A percentile compares a stretch with the other conserved stretches of the same genome.
Evolutionary conservation across 805 yeast species (phyloP).

Genomic region (Ogataea zsoltii): DNA sequence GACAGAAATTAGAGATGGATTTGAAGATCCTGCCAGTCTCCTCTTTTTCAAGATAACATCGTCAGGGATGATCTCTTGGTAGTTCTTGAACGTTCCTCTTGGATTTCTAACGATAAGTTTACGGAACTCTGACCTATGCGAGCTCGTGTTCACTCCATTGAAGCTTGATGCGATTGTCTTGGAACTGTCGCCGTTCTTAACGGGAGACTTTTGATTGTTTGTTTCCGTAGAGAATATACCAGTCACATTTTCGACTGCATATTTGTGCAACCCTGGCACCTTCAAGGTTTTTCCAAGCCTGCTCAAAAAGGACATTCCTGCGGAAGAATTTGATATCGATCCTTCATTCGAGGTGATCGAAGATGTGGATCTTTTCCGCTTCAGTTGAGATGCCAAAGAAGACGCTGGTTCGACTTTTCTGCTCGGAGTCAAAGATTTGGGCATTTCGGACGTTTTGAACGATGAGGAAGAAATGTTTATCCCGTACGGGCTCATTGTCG

Average conservation of each 20-base stretch:
- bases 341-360: slow-evolving; percentile 15
- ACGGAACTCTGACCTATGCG: slow-evolving; percentile 27
- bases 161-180: slow-evolving; percentile 1
- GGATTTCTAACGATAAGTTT: slow-evolving; percentile 28
- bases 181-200: background rate
- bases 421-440: slow-evolving; percentile 29
- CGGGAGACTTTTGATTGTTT: background rate
- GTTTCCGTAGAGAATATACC: slow-evolving; percentile 33
- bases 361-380: slow-evolving; percentile 27
- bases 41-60: slow-evolving; percentile 22
- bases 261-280: slow-evolving; percentile 17
- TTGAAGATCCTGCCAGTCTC: background rate
- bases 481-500: slow-evolving; percentile 28
- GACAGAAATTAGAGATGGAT: slow-evolving; percentile 9
- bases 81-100: slow-evolving; percentile 27
- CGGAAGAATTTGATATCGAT: background rate
- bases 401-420: slow-evolving; percentile 6
- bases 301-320: slow-evolving; percentile 18
- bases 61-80: slow-evolving; percentile 34
- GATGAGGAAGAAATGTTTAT: slow-evolving; percentile 19
- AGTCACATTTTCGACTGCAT: slow-evolving; percentile 28
- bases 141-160: slow-evolving; percentile 1
- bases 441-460: slow-evolving; percentile 26
- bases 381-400: slow-evolving; percentile 12
- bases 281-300: slow-evolving; percentile 25